Conservation (phyloP, 768 basidiomycete genomes). For the Lactarius indigo region DNA sequence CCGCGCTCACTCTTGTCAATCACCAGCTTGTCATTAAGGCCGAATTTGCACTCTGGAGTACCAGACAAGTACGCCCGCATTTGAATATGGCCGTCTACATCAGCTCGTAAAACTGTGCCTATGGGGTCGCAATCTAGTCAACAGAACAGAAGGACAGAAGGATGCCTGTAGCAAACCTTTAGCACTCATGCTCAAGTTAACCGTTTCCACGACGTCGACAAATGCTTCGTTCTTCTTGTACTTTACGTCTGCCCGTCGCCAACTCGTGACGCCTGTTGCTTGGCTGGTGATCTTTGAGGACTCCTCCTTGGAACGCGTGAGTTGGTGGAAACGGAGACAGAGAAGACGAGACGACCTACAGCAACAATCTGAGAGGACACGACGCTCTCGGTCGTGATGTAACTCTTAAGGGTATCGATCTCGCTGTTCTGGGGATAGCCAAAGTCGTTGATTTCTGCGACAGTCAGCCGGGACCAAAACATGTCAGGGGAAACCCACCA, state of each 20-base stretch:
- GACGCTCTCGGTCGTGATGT: slow-evolving; percentile 97
- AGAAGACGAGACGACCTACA: slow-evolving; percentile 41
- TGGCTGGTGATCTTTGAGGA: slow-evolving; percentile 96
- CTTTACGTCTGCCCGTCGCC: slow-evolving; percentile 93
- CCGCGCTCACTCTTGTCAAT: slow-evolving; percentile 76
- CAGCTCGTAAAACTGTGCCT: slow-evolving; percentile 91
- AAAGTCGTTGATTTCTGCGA: slow-evolving; percentile 94
- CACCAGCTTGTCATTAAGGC: slow-evolving; percentile 96
- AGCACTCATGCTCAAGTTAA: slow-evolving; percentile 96
- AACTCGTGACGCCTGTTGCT: slow-evolving; percentile 94
- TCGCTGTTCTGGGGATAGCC: slow-evolving; percentile 99
- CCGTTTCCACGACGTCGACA: slow-evolving; percentile 97
- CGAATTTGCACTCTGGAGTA: slow-evolving; percentile 98
- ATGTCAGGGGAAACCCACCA: slow-evolving; percentile 47
- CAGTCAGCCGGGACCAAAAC: slow-evolving; percentile 2
- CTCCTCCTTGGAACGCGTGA: slow-evolving; percentile 67
- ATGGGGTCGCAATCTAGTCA: neutral
- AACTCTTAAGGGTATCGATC: slow-evolving; percentile 94
- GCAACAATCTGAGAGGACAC: slow-evolving; percentile 81
- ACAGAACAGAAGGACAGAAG: neutral
- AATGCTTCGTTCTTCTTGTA: slow-evolving; percentile 99
- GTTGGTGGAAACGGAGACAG: neutral
- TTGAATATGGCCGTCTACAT: slow-evolving; percentile 96
- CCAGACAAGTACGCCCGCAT: slow-evolving; percentile 98
- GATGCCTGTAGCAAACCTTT: slow-evolving; percentile 57